Conservation (phyloP, 805 yeast genomes). For the Cyberlindnera galapagoensis region DNA sequence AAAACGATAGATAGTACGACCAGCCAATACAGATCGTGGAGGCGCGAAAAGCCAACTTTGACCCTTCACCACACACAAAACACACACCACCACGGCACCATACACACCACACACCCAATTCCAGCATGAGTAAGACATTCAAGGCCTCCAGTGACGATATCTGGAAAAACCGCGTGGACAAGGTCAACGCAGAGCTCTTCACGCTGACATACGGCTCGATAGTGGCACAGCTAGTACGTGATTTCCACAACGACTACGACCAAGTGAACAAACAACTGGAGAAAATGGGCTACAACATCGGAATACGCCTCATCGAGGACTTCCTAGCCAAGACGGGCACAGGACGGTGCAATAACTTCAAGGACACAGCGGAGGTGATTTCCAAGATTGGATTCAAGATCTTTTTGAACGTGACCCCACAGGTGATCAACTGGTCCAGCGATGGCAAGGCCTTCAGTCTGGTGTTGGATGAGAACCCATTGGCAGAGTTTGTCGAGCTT, state of each 20-base stretch:
- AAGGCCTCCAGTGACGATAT: slow-evolving; percentile 73
- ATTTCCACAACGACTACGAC: slow-evolving; percentile 64
- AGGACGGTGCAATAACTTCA: slow-evolving; percentile 71
- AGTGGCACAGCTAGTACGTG: slow-evolving; percentile 86
- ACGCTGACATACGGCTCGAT: slow-evolving; percentile 94
- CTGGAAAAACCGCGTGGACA: slow-evolving; percentile 85
- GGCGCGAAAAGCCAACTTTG: no score
- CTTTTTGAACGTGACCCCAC: slow-evolving; percentile 78
- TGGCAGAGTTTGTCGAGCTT: slow-evolving; percentile 91
- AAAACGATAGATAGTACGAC: no score
- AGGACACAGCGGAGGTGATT: slow-evolving; percentile 83
- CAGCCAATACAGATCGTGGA: no score
- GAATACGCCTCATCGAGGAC: slow-evolving; percentile 86
- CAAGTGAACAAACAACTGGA: slow-evolving; percentile 82
- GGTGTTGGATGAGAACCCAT: slow-evolving; percentile 76
- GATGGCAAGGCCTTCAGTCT: slow-evolving; percentile 73
- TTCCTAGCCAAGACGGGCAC: slow-evolving; percentile 84
- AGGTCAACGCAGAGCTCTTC: slow-evolving; percentile 87
- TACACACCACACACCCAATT: no score
- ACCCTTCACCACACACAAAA: no score
- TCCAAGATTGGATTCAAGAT: slow-evolving; percentile 86
- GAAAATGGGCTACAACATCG: slow-evolving; percentile 93
- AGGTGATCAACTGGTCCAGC: slow-evolving; percentile 64
- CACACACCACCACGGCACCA: no score
- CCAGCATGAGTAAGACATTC: slow-evolving; percentile 32